Conservation (phyloP, 805 yeast species). For the Candida verbasci region DNA sequence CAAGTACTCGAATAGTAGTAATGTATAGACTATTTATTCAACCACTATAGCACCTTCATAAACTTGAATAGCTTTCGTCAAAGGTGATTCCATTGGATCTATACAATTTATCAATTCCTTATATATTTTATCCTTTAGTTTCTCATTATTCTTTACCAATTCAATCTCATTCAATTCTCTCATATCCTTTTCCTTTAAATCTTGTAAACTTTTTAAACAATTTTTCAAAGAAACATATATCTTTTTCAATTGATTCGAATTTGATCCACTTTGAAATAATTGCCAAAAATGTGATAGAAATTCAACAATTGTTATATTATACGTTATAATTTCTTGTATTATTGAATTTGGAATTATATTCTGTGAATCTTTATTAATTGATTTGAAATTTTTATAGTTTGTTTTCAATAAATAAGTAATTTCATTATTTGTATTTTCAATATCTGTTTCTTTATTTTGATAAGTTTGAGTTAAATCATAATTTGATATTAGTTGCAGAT, state of each 20-base stretch:
- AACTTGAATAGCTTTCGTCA: conserved; percentile 37
- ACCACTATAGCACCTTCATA: too few species aligned
- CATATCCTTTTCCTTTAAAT: conserved; percentile 21
- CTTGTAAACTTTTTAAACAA: conserved; percentile 25
- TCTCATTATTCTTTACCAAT: conserved; percentile 22
- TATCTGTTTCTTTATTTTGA: conserved; percentile 19
- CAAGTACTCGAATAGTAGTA: too few species aligned
- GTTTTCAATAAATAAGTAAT: conserved; percentile 28
- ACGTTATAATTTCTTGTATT: conserved; percentile 31
- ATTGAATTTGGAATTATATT: conserved; percentile 21
- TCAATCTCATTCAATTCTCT: conserved; percentile 20
- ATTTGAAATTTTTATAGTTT: conserved; percentile 29
- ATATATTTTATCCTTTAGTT: conserved; percentile 27
- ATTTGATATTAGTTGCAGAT: conserved; percentile 13
- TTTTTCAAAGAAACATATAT: conserved; percentile 32
- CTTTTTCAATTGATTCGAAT: conserved; percentile 34
- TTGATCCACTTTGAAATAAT: conserved; percentile 30
- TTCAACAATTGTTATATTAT: conserved; percentile 38
- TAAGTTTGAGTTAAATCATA: conserved; percentile 24
- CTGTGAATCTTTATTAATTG: conserved; percentile 9
- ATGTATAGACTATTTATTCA: too few species aligned
- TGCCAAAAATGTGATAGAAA: conserved; percentile 43
- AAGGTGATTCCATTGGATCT: conserved; percentile 25
- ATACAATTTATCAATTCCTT: conserved; percentile 31
- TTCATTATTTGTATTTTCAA: conserved; percentile 29